Evolutionary conservation across 2,329 filamentous ascomycete species (phyloP), one percentile per base, ranked within the genome.

Genomic region (Diaporthe sp.): DNA sequence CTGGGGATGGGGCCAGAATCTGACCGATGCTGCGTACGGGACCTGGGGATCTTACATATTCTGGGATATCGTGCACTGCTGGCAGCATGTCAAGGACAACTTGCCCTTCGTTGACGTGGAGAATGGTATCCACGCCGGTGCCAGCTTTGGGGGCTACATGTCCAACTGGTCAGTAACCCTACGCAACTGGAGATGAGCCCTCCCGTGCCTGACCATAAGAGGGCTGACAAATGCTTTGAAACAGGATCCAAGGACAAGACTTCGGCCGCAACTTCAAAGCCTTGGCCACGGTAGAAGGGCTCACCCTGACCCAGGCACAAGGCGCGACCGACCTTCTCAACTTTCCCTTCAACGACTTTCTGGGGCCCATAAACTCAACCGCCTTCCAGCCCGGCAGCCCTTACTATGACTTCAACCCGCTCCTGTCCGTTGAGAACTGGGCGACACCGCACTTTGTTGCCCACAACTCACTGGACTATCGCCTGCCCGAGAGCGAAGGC

Each of bases 401-500:
- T 4, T 69, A 55, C 25, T 44, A 69, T 12, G 47, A 69, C 50
- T 56, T 69, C 35, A 44, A 56, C 19, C 65, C 65, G 35, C 65
- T 69, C 13, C 13, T 56, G 13, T 69, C 56, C 25, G 51, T n/a
- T n/a, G 65, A 56, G 35, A 69, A 56, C 17, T 44, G 65, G 50
- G 65, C 50, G 4, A 68, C 63, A 0, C 65, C 65, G 35, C 65
- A 56, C 25, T 32, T 44, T 9, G 50, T 91, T 75, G 95, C 98
- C 71, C 96, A 98, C 83, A 96, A 92, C 80, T 94, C 97, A 79
- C 88, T 97, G 42, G 96, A 98, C 82, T 98, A 98, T 81, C 90
- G 96, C 25, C 86, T 98, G 35, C 93, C 95, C 0, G 92, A 98
- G 71, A 91, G 93, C 0, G 96, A 98, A 82, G 96, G 95, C 0